Conservation (phyloP, 345 rosid species). For the Kandelia obovata region DNA sequence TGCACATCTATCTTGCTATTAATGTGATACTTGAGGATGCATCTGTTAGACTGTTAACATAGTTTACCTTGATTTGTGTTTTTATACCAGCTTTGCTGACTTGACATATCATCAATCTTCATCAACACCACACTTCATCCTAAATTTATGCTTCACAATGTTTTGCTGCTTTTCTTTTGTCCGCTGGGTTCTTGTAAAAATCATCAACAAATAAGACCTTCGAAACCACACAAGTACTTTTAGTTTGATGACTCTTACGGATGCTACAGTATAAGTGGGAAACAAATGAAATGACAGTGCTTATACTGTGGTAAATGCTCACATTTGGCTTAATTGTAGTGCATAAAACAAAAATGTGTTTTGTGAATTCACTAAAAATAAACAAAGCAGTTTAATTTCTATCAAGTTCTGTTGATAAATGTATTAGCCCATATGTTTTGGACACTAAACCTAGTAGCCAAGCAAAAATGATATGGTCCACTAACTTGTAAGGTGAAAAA, state of each 20-base stretch:
- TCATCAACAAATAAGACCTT: background rate
- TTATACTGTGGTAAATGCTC: too few species aligned
- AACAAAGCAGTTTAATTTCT: too few species aligned
- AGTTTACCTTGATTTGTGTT: background rate
- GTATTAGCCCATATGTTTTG: too few species aligned
- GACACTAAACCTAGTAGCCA: too few species aligned
- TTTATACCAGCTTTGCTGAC: background rate
- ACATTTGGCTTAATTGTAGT: too few species aligned
- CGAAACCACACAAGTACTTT: background rate
- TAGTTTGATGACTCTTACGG: background rate
- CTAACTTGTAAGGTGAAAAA: too few species aligned
- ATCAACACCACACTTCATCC: background rate
- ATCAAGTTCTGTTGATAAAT: too few species aligned
- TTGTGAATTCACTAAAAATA: too few species aligned
- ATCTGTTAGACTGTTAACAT: background rate
- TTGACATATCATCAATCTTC: background rate
- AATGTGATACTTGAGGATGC: background rate
- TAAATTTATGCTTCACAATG: background rate
- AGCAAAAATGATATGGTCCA: too few species aligned
- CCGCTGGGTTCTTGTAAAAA: background rate
- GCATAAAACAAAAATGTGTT: too few species aligned
- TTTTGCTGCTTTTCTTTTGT: too few species aligned
- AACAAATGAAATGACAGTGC: background rate
- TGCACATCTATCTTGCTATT: background rate
- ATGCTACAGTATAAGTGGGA: background rate